A percentile compares a stretch with the other conserved stretches of the same genome.
Conservation (phyloP, 805 yeast genomes). For the Maudiozyma pseudohumilis region DNA sequence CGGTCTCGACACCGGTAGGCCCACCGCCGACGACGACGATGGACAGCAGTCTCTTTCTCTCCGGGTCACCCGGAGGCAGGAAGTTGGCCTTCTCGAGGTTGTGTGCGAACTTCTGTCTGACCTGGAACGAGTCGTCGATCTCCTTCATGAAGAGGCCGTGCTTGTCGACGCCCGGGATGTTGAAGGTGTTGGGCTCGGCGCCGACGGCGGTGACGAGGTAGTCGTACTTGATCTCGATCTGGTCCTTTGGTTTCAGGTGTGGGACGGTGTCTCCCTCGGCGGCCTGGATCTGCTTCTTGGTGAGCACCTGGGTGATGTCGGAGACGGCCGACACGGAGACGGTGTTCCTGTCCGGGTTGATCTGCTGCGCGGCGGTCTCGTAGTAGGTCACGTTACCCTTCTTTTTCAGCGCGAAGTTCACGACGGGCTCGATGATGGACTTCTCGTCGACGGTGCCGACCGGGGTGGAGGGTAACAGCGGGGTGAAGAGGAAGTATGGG, state of each 20-base stretch:
- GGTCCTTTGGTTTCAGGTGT: slow-evolving; percentile 32
- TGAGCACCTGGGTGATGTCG: slow-evolving; percentile 21
- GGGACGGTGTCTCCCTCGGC: slow-evolving; percentile 25
- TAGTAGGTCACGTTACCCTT: slow-evolving; percentile 71
- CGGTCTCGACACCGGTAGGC: slow-evolving; percentile 95
- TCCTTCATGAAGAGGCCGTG: slow-evolving; percentile 84
- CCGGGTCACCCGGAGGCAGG: slow-evolving; percentile 67
- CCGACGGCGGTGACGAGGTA: slow-evolving; percentile 87
- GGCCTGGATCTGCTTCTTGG: slow-evolving; percentile 2
- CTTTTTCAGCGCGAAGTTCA: slow-evolving; percentile 71
- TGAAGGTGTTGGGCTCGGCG: slow-evolving; percentile 88
- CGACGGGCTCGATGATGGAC: slow-evolving; percentile 90
- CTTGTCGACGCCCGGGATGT: slow-evolving; percentile 83
- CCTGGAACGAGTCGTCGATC: slow-evolving; percentile 72
- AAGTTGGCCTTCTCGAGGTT: slow-evolving; percentile 82
- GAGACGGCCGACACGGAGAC: slow-evolving; percentile 47
- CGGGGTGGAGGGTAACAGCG: slow-evolving; percentile 84
- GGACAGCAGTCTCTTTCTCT: slow-evolving; percentile 75
- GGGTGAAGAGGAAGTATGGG: slow-evolving; percentile 89
- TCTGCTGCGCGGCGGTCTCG: slow-evolving; percentile 83
- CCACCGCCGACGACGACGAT: slow-evolving; percentile 96
- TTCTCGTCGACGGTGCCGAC: slow-evolving; percentile 86
- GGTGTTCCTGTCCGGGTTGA: slow-evolving; percentile 66
- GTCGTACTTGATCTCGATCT: slow-evolving; percentile 53
- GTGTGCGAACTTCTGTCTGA: slow-evolving; percentile 74